Evolutionary conservation across 768 basidiomycete species (phyloP).

Genomic region (Tylopilus rubrobrunneus): DNA sequence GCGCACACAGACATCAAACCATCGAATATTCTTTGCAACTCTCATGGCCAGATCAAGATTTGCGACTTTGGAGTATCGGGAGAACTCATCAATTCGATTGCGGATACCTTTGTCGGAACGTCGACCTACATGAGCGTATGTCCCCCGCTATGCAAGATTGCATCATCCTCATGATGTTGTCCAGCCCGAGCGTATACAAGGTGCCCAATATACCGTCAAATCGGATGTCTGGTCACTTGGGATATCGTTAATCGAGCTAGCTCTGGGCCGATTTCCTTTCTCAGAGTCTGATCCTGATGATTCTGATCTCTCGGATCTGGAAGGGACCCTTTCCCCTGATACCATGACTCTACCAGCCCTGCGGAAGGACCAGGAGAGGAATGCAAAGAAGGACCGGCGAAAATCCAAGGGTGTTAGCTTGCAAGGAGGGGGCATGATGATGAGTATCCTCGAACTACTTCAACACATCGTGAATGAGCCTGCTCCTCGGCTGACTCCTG

Average conservation of each 20-base stretch:
- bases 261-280: conserved; percentile 96
- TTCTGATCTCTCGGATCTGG: conserved; percentile 73
- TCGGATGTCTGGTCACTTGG: conserved; percentile 99
- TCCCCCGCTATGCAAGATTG: conserved; percentile 19
- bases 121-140: conserved; percentile 99
- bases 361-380: conserved; percentile 39
- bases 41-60: conserved; percentile 94
- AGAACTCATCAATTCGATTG: conserved; percentile 97
- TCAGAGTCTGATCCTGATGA: conserved; percentile 76
- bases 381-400: conserved; percentile 70
- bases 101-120: conserved; percentile 98
- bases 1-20: conserved; percentile 86
- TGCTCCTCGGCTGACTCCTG: conserved; percentile 79
- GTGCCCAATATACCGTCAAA: conserved; percentile 97
- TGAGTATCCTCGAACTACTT: conserved; percentile 94
- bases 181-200: conserved; percentile 98
- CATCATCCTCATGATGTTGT: conserved; percentile 13
- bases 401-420: conserved; percentile 91
- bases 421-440: conserved; percentile 94
- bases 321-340: conserved; percentile 75
- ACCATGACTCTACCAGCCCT: conserved; percentile 42
- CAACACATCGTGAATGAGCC: conserved; percentile 99
- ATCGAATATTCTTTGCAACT: conserved; percentile 95
- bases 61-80: conserved; percentile 99
- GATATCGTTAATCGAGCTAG: conserved; percentile 94